Percentiles rank a stretch among this genome's conserved stretches.
These are phyloP conservation scores for Coccinonectria pachysandricola DNA, from an alignment of 2,329 filamentous ascomycete genomes.

Conservation along the genomic window DNA sequence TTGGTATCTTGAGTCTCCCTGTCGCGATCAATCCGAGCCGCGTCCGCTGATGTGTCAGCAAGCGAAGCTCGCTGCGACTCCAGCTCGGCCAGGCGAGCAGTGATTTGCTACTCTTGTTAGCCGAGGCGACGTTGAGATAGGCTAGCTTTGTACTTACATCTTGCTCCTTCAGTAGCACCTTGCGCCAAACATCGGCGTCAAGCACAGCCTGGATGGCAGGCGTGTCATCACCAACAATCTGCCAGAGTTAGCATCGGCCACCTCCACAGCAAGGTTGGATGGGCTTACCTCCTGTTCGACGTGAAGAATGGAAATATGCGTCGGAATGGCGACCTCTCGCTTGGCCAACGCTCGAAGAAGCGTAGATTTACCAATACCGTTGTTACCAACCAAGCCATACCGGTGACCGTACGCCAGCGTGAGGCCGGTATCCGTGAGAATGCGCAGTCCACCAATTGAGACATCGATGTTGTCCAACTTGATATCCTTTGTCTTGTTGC, in stretches of 20 bases:
- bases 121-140: slow-evolving; percentile 1
- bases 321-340: slow-evolving; percentile 88
- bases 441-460: slow-evolving; percentile 78
- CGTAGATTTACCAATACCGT: slow-evolving; percentile 98
- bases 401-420: slow-evolving; percentile 86
- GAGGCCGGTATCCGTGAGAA: slow-evolving; percentile 80
- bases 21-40: slow-evolving; percentile 72
- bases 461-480: slow-evolving; percentile 96
- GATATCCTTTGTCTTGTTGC: slow-evolving; percentile 95
- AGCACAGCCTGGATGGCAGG: slow-evolving; percentile 88
- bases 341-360: slow-evolving; percentile 81
- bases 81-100: slow-evolving; percentile 60
- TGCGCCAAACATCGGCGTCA: slow-evolving; percentile 97
- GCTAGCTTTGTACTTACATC: slow-evolving; percentile 41
- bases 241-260: slow-evolving; percentile 7
- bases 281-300: slow-evolving; percentile 82
- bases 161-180: slow-evolving; percentile 85
- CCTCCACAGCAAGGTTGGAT: too few species aligned
- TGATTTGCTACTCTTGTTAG: slow-evolving; percentile 55
- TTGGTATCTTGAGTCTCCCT: slow-evolving; percentile 85
- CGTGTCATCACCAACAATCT: slow-evolving; percentile 93
- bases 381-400: slow-evolving; percentile 96
- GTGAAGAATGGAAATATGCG: slow-evolving; percentile 96
- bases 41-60: slow-evolving; percentile 88
- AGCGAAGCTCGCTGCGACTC: slow-evolving; percentile 68